A percentile compares a stretch with the other conserved stretches of the same genome.
Evolutionary conservation across 805 yeast species (phyloP).

Genomic region (Starmerella khaoyaiensis): DNA sequence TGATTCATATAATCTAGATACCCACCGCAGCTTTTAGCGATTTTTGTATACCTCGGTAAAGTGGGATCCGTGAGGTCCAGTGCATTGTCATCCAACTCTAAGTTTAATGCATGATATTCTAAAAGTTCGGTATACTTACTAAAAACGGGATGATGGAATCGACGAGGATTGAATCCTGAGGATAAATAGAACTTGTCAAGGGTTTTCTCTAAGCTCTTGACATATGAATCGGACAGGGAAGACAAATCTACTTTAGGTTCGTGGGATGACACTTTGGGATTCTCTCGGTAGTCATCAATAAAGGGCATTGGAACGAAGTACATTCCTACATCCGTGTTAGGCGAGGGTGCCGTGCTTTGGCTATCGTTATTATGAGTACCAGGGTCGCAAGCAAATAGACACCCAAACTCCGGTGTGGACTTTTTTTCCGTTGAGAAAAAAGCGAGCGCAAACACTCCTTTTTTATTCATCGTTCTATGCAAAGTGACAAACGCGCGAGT

Average conservation of each 20-base stretch:
- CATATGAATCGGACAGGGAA: no score
- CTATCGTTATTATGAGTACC: not conserved
- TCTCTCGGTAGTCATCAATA: slow-evolving; percentile 56
- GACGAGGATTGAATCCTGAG: slow-evolving; percentile 42
- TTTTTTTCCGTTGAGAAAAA: not conserved
- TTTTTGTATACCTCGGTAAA: slow-evolving; percentile 11
- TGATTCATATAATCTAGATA: no score
- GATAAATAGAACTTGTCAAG: slow-evolving; percentile 34
- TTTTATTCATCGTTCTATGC: slow-evolving; percentile 43
- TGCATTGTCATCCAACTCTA: slow-evolving; percentile 4
- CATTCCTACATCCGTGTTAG: slow-evolving; percentile 42
- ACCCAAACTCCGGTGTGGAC: slow-evolving; percentile 31
- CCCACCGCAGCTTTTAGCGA: no score
- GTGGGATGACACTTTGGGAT: no score
- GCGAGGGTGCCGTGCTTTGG: slow-evolving; percentile 1
- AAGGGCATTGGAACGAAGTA: slow-evolving; percentile 57
- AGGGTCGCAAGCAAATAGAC: slow-evolving; percentile 10
- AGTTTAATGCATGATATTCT: slow-evolving; percentile 26
- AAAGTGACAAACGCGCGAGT: slow-evolving; percentile 53
- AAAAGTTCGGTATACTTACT: slow-evolving; percentile 48
- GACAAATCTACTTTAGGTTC: no score
- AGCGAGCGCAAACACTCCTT: slow-evolving; percentile 47
- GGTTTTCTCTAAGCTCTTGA: no score
- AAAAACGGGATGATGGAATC: slow-evolving; percentile 28
- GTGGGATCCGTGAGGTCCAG: slow-evolving; percentile 8